phyloP scores from a whole-genome alignment of 129 eudicot species.

The Glebionis coronaria region DNA sequence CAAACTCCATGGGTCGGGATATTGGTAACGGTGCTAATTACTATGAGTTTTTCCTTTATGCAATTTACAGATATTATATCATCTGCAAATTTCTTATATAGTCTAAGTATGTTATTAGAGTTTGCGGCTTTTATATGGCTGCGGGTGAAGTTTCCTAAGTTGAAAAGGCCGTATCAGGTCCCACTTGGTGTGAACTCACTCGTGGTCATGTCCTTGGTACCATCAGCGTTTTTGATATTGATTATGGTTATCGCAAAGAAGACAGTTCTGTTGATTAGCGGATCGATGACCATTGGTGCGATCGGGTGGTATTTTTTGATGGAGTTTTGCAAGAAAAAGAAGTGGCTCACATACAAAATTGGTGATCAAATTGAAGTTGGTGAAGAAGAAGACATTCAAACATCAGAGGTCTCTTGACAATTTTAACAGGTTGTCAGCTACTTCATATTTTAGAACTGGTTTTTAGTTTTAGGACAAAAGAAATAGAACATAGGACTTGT shows the following conservation, averaged over 20 bases:
- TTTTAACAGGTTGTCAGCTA: too few species aligned
- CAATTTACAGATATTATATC: background rate
- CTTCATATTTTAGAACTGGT: too few species aligned
- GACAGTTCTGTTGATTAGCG: background rate
- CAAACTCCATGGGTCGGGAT: background rate
- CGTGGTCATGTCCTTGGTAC: background rate
- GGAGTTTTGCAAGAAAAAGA: slow-evolving; percentile 2
- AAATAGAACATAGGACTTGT: too few species aligned
- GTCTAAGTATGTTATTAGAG: background rate
- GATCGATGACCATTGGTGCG: background rate
- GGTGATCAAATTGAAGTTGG: slow-evolving; percentile 3
- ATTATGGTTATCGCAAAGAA: background rate
- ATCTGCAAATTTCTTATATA: background rate
- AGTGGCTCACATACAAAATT: background rate
- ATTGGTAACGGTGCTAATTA: background rate
- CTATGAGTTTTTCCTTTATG: background rate
- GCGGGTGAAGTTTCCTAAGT: background rate
- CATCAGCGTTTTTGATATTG: background rate
- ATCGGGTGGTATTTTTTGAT: background rate
- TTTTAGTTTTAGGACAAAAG: too few species aligned
- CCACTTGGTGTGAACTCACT: background rate
- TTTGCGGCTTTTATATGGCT: background rate
- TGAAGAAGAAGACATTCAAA: background rate
- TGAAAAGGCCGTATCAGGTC: background rate
- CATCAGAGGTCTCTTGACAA: too few species aligned